A percentile compares a stretch with the other conserved stretches of the same genome.
Evolutionary conservation across 2,329 filamentous ascomycete genomes (phyloP).

Genomic region (Pyricularia sp.): DNA sequence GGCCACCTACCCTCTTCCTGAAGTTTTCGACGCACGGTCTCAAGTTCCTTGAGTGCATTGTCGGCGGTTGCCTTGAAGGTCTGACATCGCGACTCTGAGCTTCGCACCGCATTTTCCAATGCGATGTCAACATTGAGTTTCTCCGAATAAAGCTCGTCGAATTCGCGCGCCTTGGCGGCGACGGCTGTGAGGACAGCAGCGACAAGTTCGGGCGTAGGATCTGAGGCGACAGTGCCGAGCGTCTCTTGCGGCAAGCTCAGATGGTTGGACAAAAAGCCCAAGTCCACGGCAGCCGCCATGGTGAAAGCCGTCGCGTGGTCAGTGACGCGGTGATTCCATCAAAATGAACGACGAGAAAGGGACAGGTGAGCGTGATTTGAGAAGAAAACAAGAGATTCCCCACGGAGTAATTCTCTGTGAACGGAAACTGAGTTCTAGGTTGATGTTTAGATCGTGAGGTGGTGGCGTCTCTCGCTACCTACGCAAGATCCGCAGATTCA

Average conservation of each 20-base stretch:
- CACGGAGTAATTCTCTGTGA: not conserved
- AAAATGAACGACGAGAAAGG: not conserved
- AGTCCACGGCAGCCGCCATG: constrained; percentile 54
- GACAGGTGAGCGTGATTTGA: not conserved
- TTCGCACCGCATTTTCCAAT: constrained; percentile 78
- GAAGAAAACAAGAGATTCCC: not conserved
- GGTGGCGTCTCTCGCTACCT: not conserved
- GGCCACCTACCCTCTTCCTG: constrained; percentile 59
- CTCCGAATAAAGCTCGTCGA: constrained; percentile 68
- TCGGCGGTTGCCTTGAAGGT: constrained; percentile 70
- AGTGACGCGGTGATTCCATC: constrained; percentile 1
- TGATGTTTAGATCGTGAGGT: not conserved
- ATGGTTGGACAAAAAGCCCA: constrained; percentile 60
- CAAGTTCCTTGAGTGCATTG: constrained; percentile 71
- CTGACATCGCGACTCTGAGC: constrained; percentile 69
- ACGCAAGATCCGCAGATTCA: not conserved
- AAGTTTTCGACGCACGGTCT: constrained; percentile 68
- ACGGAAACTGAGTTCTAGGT: not conserved
- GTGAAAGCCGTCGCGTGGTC: constrained; percentile 10
- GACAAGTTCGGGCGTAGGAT: constrained; percentile 68
- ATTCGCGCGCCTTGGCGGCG: constrained; percentile 66
- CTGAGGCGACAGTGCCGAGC: constrained; percentile 46
- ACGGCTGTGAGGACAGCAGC: constrained; percentile 61
- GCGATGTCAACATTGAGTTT: constrained; percentile 87
- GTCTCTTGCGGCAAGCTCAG: constrained; percentile 54